These are phyloP conservation scores for Acanthamoeba polyphaga DNA, from an alignment of 208 protist species.

Conservation along the genomic window DNA sequence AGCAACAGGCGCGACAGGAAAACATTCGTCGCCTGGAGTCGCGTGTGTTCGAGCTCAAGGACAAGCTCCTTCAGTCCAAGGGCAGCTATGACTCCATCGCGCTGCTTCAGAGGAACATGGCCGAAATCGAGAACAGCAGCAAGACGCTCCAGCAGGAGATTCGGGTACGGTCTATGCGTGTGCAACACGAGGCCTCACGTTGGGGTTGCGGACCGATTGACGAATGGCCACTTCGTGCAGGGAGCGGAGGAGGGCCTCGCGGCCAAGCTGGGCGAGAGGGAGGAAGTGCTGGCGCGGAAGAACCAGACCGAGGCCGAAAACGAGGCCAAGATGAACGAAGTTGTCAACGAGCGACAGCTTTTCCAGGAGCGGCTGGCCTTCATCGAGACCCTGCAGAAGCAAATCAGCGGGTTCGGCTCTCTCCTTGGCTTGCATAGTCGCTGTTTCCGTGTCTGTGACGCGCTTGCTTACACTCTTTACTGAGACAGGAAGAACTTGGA, in stretches of 20 bases:
- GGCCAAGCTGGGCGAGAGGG: neutral
- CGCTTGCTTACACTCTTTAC: neutral
- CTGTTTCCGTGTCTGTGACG: neutral
- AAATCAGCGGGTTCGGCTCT: neutral
- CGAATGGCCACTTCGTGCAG: neutral
- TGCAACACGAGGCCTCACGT: too few relatives aligned
- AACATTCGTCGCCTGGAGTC: constrained; percentile 13
- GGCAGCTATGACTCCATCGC: constrained; percentile 6
- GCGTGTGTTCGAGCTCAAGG: constrained; percentile 61
- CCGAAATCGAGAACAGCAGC: neutral
- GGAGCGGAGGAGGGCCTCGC: neutral
- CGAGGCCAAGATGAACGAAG: constrained; percentile 20
- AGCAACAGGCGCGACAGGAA: neutral
- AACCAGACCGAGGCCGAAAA: neutral
- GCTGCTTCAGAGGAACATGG: neutral
- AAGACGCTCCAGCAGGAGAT: neutral
- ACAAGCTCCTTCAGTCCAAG: constrained; percentile 42
- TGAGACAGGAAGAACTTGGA: neutral
- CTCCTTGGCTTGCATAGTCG: neutral
- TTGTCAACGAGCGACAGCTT: neutral
- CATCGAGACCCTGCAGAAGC: constrained; percentile 44
- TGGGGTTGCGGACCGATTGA: too few relatives aligned
- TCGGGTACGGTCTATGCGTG: neutral
- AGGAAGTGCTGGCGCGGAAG: neutral
- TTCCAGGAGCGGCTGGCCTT: neutral